These are phyloP conservation scores for Pseudogymnoascus sp. DNA, from an alignment of 2,329 filamentous ascomycete species.

Conservation along the genomic window DNA sequence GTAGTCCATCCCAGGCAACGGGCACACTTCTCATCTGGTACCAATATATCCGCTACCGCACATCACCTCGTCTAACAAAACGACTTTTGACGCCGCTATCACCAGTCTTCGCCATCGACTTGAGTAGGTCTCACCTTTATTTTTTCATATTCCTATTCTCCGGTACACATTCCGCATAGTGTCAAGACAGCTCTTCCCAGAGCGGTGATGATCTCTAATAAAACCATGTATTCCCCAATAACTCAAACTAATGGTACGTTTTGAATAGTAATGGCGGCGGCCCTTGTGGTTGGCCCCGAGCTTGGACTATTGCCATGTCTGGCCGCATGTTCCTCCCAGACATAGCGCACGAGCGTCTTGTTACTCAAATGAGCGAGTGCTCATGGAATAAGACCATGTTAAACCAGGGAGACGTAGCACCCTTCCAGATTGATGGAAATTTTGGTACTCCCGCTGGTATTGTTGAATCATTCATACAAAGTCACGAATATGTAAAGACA, in stretches of 20 bases:
- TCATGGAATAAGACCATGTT: neutral
- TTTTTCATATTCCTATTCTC: neutral
- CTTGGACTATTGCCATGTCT: neutral
- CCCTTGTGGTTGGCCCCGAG: neutral
- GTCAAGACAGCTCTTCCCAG: neutral
- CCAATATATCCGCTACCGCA: neutral
- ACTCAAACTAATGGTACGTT: neutral
- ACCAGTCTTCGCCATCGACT: neutral
- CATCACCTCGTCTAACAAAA: neutral
- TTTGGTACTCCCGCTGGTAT: conserved; percentile 39
- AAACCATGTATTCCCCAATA: neutral
- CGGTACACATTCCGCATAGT: neutral
- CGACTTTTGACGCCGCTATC: neutral
- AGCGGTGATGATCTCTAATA: neutral
- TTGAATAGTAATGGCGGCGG: neutral
- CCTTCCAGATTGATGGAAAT: conserved; percentile 44
- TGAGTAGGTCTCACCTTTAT: neutral
- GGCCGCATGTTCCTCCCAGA: neutral
- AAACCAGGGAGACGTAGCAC: neutral
- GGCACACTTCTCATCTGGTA: neutral
- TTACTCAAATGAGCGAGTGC: neutral
- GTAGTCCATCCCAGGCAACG: neutral
- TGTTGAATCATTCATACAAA: conserved; percentile 38
- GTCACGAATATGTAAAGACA: conserved; percentile 22
- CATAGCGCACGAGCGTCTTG: neutral